Percentiles rank a stretch among this genome's conserved stretches.
Evolutionary conservation across 352 stramenopile genomes (phyloP).

Genomic region (Phytophthora hybrid): DNA sequence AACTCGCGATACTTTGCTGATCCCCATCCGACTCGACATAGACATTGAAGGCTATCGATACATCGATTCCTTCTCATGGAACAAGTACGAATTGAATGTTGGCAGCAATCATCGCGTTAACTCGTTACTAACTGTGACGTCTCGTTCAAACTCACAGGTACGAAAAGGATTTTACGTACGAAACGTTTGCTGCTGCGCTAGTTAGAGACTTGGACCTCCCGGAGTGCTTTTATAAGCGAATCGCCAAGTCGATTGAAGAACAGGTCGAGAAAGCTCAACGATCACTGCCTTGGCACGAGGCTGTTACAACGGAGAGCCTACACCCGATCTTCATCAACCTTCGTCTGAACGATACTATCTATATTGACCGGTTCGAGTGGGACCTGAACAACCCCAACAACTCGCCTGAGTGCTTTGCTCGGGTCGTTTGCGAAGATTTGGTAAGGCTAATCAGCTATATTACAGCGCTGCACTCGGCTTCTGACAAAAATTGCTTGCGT

Average conservation of each 20-base stretch:
- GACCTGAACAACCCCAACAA: slow-evolving; percentile 74
- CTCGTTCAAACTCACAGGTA: slow-evolving; percentile 40
- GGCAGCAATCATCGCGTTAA: not conserved
- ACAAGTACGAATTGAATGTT: slow-evolving; percentile 50
- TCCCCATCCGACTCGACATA: slow-evolving; percentile 80
- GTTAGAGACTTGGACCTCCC: slow-evolving; percentile 78
- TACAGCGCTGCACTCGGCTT: not conserved
- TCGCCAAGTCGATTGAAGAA: slow-evolving; percentile 66
- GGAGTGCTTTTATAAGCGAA: slow-evolving; percentile 76
- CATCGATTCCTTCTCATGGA: slow-evolving; percentile 87
- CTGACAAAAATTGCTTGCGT: slow-evolving; percentile 2
- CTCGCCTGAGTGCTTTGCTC: slow-evolving; percentile 75
- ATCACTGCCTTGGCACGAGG: slow-evolving; percentile 63
- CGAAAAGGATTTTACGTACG: slow-evolving; percentile 79
- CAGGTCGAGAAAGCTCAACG: slow-evolving; percentile 76
- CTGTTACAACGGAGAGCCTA: slow-evolving; percentile 64
- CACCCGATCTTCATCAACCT: slow-evolving; percentile 87
- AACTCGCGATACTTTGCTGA: slow-evolving; percentile 54
- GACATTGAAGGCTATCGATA: slow-evolving; percentile 85
- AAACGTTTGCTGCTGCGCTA: slow-evolving; percentile 76
- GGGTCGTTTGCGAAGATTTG: slow-evolving; percentile 73
- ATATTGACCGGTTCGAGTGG: slow-evolving; percentile 88
- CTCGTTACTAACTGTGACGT: slow-evolving; percentile 3
- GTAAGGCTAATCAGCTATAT: slow-evolving; percentile 36
- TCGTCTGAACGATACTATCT: slow-evolving; percentile 81